Percentiles rank a stretch among this genome's conserved stretches.
Conservation (phyloP, 306 rosid genomes). For the Fragaria iinumae region DNA sequence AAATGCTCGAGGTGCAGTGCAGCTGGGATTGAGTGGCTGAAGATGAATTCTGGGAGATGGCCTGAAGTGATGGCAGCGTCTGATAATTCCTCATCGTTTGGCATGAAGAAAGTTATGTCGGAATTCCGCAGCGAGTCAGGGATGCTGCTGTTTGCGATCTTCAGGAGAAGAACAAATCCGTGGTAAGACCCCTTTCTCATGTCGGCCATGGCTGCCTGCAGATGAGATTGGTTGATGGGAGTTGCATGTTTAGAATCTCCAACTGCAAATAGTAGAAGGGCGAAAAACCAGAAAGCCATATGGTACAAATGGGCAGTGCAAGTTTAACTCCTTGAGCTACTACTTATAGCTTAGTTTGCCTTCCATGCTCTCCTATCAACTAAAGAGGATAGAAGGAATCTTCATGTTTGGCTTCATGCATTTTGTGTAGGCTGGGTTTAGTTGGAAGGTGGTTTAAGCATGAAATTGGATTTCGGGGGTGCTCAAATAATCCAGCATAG, state of each 20-base stretch:
- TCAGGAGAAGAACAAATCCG: conserved; percentile 61
- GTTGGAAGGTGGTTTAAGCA: conserved; percentile 31
- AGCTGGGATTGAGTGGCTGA: conserved; percentile 44
- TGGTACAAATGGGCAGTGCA: background rate
- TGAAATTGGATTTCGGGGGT: background rate
- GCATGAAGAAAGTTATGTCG: conserved; percentile 55
- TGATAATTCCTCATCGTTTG: conserved; percentile 48
- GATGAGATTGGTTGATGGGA: conserved; percentile 44
- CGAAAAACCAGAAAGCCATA: conserved; percentile 49
- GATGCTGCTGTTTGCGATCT: conserved; percentile 38
- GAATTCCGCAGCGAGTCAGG: conserved; percentile 33
- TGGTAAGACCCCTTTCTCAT: conserved; percentile 52
- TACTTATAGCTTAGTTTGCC: conserved; percentile 6
- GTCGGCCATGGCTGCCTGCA: conserved; percentile 49
- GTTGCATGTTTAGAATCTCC: conserved; percentile 34
- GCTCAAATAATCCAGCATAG: too few relatives aligned
- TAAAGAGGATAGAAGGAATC: background rate
- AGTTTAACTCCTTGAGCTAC: background rate
- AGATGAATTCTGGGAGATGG: conserved; percentile 23
- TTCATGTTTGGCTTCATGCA: background rate
- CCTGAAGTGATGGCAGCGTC: conserved; percentile 26
- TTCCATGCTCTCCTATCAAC: conserved; percentile 21
- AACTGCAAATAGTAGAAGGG: conserved; percentile 33
- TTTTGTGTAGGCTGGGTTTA: conserved; percentile 24
- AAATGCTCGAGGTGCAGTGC: conserved; percentile 44